Evolutionary conservation across 2,329 filamentous ascomycete species (phyloP).

Genomic region (Aspergillus sp.): DNA sequence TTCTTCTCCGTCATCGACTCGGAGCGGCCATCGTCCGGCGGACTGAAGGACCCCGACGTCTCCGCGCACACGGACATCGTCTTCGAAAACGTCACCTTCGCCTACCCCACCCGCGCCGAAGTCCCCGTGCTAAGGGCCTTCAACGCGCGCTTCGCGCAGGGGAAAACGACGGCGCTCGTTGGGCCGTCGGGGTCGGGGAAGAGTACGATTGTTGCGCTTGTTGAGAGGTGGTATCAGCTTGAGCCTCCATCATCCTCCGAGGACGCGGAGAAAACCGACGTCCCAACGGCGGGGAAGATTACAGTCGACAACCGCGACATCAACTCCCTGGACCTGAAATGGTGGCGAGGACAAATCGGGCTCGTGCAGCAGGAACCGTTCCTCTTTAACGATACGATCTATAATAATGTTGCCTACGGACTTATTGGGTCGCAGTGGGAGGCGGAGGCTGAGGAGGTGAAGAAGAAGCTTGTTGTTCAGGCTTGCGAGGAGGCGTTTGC

Average conservation of each 20-base stretch:
- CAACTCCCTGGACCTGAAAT: conserved; percentile 64
- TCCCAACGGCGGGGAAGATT: neutral
- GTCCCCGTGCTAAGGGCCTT: conserved; percentile 29
- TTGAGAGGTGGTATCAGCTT: conserved; percentile 50
- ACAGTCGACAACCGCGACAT: conserved; percentile 48
- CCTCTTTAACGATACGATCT: conserved; percentile 69
- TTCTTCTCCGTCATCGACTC: conserved; percentile 39
- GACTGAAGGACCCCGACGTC: neutral
- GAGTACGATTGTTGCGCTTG: conserved; percentile 49
- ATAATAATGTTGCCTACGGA: conserved; percentile 65
- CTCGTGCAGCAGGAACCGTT: conserved; percentile 72
- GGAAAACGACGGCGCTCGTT: conserved; percentile 49
- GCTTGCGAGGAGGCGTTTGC: neutral
- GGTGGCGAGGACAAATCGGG: conserved; percentile 62
- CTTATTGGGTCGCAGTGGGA: conserved; percentile 45
- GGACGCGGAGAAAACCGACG: neutral
- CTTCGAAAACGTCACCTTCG: neutral
- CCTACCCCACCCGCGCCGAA: neutral
- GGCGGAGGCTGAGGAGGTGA: neutral
- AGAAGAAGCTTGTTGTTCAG: neutral
- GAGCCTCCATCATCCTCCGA: neutral
- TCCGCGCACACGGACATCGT: neutral
- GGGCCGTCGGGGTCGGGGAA: conserved; percentile 52
- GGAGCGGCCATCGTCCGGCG: neutral
- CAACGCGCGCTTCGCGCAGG: conserved; percentile 36